A percentile compares a stretch with the other conserved stretches of the same genome.
phyloP scores from a whole-genome alignment of 306 rosid genomes.

The Cucurbita maxima region DNA sequence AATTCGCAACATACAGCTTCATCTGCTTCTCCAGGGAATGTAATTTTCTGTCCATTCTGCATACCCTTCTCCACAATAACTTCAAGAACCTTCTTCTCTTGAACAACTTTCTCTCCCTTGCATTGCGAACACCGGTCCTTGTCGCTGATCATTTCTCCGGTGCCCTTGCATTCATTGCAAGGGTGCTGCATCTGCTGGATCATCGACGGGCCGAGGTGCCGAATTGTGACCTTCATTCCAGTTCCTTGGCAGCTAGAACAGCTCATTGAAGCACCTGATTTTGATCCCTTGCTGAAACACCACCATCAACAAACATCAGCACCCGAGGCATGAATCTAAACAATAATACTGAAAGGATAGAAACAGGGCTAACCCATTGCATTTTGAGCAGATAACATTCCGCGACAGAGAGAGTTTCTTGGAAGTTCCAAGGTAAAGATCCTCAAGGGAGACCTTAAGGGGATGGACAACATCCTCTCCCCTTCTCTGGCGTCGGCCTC shows the following conservation, averaged over 20 bases:
- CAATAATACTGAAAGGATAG: neutral
- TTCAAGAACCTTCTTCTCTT: conserved; percentile 69
- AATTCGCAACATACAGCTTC: conserved; percentile 34
- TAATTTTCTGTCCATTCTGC: conserved; percentile 72
- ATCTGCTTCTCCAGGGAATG: conserved; percentile 93
- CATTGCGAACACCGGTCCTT: conserved; percentile 60
- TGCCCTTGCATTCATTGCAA: conserved; percentile 86
- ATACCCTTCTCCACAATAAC: conserved; percentile 80
- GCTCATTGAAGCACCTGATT: conserved; percentile 52
- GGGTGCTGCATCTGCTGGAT: conserved; percentile 82
- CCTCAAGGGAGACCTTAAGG: conserved; percentile 68
- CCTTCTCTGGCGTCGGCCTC: conserved; percentile 62
- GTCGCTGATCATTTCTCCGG: conserved; percentile 65
- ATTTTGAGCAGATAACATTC: conserved; percentile 58
- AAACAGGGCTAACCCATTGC: conserved; percentile 45
- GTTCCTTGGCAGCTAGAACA: conserved; percentile 71
- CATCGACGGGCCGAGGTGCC: conserved; percentile 73
- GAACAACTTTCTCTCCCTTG: conserved; percentile 78
- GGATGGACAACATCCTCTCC: conserved; percentile 78
- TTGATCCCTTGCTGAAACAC: conserved; percentile 57
- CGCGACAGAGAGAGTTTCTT: conserved; percentile 77
- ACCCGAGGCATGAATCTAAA: neutral
- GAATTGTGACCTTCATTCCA: conserved; percentile 69
- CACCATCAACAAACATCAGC: neutral
- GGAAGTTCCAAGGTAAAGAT: conserved; percentile 50